Percentiles rank a stretch among this genome's conserved stretches.
Evolutionary conservation across 495 filamentous ascomycete species (phyloP).

Genomic region (Podospora comata): DNA sequence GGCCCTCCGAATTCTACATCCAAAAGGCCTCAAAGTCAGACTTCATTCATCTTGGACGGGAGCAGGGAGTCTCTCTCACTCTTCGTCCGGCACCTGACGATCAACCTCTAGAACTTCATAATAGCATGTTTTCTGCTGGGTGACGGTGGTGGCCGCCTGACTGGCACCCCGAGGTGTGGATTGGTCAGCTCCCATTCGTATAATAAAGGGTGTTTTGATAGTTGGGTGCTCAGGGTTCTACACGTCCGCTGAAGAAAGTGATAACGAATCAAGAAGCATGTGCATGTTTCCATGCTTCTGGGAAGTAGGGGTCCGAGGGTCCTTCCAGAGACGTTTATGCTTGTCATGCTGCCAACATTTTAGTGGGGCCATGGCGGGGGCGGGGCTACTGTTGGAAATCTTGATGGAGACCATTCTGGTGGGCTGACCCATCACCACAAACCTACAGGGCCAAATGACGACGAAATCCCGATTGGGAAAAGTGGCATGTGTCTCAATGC

Average conservation of each 20-base stretch:
- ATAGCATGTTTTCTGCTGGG: slow-evolving; percentile 69
- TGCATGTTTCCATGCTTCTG: neutral
- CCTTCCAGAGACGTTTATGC: neutral
- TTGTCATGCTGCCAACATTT: neutral
- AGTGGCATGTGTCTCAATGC: neutral
- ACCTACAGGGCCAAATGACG: neutral
- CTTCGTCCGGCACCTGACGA: slow-evolving; percentile 70
- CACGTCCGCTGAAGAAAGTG: neutral
- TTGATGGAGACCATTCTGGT: neutral
- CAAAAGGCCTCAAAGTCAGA: slow-evolving; percentile 13
- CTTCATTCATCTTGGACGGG: neutral
- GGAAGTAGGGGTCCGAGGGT: neutral
- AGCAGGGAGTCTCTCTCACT: slow-evolving; percentile 52
- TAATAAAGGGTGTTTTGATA: neutral
- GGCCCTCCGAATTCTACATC: slow-evolving; percentile 79
- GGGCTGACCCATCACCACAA: neutral
- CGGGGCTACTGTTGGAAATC: neutral
- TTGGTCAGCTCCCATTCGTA: slow-evolving; percentile 77
- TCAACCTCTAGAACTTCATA: slow-evolving; percentile 83
- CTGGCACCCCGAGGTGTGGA: slow-evolving; percentile 52
- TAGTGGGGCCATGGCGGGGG: slow-evolving; percentile 10
- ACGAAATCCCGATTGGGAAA: neutral
- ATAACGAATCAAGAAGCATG: neutral
- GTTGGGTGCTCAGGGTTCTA: neutral
- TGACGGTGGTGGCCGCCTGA: slow-evolving; percentile 13